Evolutionary conservation across 75 land plant species (phyloP).

Genomic region (Pinus tabuliformis): DNA sequence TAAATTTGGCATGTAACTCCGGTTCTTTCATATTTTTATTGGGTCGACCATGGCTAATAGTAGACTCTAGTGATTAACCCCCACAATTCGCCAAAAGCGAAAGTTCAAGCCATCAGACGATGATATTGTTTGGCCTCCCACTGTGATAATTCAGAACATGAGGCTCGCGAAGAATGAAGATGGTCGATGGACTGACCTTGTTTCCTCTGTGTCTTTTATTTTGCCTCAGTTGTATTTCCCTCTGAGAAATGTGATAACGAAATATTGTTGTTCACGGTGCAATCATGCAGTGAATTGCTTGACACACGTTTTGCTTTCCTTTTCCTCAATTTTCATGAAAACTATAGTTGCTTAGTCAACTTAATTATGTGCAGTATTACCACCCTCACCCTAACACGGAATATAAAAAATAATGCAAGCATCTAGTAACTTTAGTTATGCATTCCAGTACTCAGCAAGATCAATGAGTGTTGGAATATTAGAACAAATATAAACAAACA

Average conservation of each 20-base stretch:
- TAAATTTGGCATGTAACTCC: no score
- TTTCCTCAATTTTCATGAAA: not conserved
- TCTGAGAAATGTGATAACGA: not conserved
- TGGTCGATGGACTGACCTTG: slow-evolving; percentile 34
- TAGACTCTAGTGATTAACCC: not conserved
- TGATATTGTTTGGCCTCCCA: slow-evolving; percentile 34
- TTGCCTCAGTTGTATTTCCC: not conserved
- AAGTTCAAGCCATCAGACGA: not conserved
- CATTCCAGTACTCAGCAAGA: not conserved
- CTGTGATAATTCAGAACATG: slow-evolving; percentile 31
- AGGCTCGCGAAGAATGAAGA: slow-evolving; percentile 16
- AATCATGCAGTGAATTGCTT: no score
- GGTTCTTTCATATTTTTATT: no score
- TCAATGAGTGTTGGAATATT: not conserved
- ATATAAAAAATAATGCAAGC: not conserved
- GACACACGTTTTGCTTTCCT: no score
- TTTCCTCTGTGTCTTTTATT: not conserved
- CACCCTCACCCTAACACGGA: not conserved
- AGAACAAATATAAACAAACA: slow-evolving; percentile 60
- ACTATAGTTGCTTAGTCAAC: not conserved
- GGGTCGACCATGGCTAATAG: not conserved
- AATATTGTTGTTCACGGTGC: not conserved
- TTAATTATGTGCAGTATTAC: not conserved
- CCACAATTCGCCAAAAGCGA: not conserved
- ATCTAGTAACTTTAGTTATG: not conserved